These are phyloP conservation scores for Nitzschia putrida DNA, from an alignment of 108 stramenopile species.

Conservation along the genomic window DNA sequence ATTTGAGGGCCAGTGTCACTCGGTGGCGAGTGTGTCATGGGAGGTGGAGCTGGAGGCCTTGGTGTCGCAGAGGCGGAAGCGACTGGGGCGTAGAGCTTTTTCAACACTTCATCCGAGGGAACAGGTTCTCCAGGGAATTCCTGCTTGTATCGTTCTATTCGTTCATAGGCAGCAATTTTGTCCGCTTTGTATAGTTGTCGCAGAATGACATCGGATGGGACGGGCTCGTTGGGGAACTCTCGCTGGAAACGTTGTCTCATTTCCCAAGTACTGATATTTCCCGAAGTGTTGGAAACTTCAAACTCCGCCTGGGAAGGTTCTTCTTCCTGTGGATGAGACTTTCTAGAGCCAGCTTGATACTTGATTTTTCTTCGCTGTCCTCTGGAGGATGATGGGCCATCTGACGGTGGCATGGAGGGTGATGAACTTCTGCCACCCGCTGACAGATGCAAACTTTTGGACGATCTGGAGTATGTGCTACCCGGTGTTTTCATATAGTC, in stretches of 20 bases:
- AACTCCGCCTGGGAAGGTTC: neutral
- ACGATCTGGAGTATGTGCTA: neutral
- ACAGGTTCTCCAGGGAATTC: conserved; percentile 18
- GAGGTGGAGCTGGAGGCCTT: neutral
- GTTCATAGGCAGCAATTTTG: conserved; percentile 14
- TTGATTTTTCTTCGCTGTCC: conserved; percentile 4
- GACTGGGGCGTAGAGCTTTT: neutral
- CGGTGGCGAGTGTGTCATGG: neutral
- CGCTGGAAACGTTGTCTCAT: conserved; percentile 20
- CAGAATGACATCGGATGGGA: conserved; percentile 14
- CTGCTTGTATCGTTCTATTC: conserved; percentile 8
- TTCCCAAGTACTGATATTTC: conserved; percentile 22
- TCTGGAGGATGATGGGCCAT: neutral
- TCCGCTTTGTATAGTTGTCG: conserved; percentile 9
- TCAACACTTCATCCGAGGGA: conserved; percentile 17
- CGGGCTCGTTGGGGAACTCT: conserved; percentile 9
- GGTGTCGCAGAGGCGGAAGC: neutral
- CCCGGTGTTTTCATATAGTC: neutral
- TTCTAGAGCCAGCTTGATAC: neutral
- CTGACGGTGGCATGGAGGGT: neutral
- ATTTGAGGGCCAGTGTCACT: neutral
- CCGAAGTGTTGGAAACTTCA: neutral
- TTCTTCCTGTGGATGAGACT: neutral
- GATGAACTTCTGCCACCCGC: neutral
- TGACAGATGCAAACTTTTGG: neutral